Evolutionary conservation across 2,329 filamentous ascomycete species (phyloP), one percentile per base, ranked within the genome.

Genomic region (Nannizziopsis barbatae): DNA sequence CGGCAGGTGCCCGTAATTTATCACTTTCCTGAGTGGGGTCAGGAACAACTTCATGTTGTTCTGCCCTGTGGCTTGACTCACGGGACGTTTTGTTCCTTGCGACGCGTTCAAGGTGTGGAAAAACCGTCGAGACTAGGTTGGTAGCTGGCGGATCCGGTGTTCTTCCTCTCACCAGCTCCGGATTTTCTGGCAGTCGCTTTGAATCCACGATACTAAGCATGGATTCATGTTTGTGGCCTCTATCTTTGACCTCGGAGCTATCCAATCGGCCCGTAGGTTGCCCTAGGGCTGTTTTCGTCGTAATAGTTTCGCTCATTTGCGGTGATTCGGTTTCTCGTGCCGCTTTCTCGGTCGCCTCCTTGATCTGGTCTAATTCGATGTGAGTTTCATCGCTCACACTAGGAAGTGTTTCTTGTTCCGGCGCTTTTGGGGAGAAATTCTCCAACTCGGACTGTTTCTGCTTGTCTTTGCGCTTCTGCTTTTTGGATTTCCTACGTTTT

Each of bases 71-170:
- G 10, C 33, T 22, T 22, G 35, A 11, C 2, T 42, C 18, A 33
- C 58, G 42, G 22, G 50, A 35, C 31, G 31, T 40, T 33, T 50
- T 42, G 15, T 42, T 50, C 33, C 62, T 65, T 3, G 56, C 56
- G 11, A 57, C 60, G 40, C 65, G 61, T 49, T 66, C 60, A 20
- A 67, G 53, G 14, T 58, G 56, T 9, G 65, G 65, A 38, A 68
- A 67, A 27, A 67, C 55, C 43, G 52, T 62, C 8, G 60, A 56
- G 47, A 67, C 57, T 40, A 60, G 61, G 52, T 57, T 59, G 7
- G 38, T 7, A 3, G 37, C 5, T n/a, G 27, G 20, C 15, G 11
- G 40, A 15, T 47, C 12, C 8, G 43, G 36, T 42, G 58, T 54
- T 22, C 45, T 50, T 3, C 9, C n/a, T 17, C 45, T 35, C 35